Base-by-base conservation (phyloP, 805 yeast genomes). In the Wickerhamiella nectarea region DNA sequence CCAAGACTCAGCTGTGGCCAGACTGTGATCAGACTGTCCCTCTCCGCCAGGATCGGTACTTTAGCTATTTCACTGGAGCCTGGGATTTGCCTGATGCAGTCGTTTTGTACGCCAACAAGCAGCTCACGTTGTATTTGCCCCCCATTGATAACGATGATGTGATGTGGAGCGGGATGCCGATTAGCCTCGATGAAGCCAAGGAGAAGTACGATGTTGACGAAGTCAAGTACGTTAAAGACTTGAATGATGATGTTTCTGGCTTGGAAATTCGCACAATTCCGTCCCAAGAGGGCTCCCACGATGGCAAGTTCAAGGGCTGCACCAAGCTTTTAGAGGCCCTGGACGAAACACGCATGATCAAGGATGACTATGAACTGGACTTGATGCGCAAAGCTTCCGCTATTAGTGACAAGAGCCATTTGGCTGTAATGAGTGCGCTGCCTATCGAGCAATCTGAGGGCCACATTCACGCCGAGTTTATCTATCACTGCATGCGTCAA, bases 111-210 rank as follows among this genome's bases (percentile, higher is more conserved):
- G 66, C 74, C 39, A 52, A 60, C 6, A 83, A 78, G 36, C 69
- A 74, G 43, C 67, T 85, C 48, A 75, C 78, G 0, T 64, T 89
- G 20, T 89, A 80, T 56, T 66, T 91, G 41, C 96, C 97, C 1
- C 73, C 80, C 43, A 69, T 89, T 33, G 95, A 86, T 56, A 64
- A 71, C 35, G 97, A 91, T 36, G 95, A 84, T 57, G 80, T 89
- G 34, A 80, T 91, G 85, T 89, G 98, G 98, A 78, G 91, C 46
- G 98, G 98, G 0, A 56, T 80, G 61, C 98, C 98, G 4, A 50
- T 84, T 42, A 65, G 74, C 33, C 50, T 69, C 3, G 78, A 78
- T 38, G 77, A 79, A 15, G 95, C 95, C 0, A 43, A 60, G 39
- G 57, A 65, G 17, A 69, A 67, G 48, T 89, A 64, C 52, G 95